Conservation (phyloP, 1,139 yeast genomes). For the Pichia sp. region DNA sequence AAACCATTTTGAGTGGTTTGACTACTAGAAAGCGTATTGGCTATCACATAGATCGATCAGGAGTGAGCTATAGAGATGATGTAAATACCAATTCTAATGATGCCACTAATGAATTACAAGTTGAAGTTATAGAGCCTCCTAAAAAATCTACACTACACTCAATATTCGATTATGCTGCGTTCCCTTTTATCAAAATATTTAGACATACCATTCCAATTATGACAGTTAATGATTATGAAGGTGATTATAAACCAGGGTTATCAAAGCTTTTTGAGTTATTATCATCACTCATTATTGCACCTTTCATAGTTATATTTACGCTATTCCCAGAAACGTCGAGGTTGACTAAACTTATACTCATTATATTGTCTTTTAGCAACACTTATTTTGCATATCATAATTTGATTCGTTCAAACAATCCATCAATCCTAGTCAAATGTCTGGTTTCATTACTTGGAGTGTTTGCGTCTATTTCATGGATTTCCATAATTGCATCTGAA, state of each 20-base stretch:
- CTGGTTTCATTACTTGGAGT: constrained; percentile 53
- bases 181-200: constrained; percentile 19
- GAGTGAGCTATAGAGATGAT: constrained; percentile 15
- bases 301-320: constrained; percentile 18
- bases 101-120: constrained; percentile 13
- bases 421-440: constrained; percentile 30
- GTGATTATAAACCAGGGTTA: constrained; percentile 19
- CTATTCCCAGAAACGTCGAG: constrained; percentile 17
- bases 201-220: constrained; percentile 22
- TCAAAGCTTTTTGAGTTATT: constrained; percentile 16
- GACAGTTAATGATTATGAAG: constrained; percentile 19
- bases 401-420: constrained; percentile 16
- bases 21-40: constrained; percentile 19
- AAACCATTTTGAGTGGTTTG: constrained; percentile 21
- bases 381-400: constrained; percentile 17
- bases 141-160: constrained; percentile 9
- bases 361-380: constrained; percentile 6
- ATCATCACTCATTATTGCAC: constrained; percentile 19
- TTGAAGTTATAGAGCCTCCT: constrained; percentile 13
- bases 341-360: constrained; percentile 8
- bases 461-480: constrained; percentile 60
- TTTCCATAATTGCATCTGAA: constrained; percentile 69
- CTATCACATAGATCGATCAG: background rate
- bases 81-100: background rate
- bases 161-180: constrained; percentile 12